Conservation (phyloP, 805 yeast species). For the Saccharomycopsis babjevae region DNA sequence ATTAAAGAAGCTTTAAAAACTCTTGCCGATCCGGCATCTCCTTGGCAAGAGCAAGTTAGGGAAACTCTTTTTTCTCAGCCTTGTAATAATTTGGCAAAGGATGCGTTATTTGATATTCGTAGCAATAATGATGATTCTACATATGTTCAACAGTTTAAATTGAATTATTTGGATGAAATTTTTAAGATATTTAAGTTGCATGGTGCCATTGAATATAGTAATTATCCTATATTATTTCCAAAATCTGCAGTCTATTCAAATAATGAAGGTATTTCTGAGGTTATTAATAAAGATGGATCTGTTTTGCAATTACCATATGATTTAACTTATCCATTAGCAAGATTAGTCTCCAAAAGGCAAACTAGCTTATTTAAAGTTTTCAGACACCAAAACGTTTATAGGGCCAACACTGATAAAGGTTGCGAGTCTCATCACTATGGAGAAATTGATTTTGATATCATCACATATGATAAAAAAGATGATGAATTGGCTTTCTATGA, state of each 20-base stretch:
- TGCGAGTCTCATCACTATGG: conserved; percentile 69
- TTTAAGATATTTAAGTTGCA: conserved; percentile 60
- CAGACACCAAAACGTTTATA: conserved; percentile 70
- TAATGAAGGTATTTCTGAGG: conserved; percentile 60
- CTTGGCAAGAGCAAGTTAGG: conserved; percentile 90
- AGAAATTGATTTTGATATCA: conserved; percentile 81
- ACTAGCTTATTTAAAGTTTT: conserved; percentile 9
- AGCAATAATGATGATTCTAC: conserved; percentile 19
- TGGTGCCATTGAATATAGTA: conserved; percentile 76
- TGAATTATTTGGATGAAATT: conserved; percentile 51
- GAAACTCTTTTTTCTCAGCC: conserved; percentile 80
- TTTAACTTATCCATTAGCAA: conserved; percentile 80
- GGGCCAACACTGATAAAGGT: conserved; percentile 45
- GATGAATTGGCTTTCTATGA: conserved; percentile 50
- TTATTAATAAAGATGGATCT: conserved; percentile 77
- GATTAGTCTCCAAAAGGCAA: conserved; percentile 52
- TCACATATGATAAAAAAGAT: conserved; percentile 34
- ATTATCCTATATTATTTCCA: conserved; percentile 65
- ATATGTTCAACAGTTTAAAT: conserved; percentile 33
- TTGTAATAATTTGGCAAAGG: conserved; percentile 64
- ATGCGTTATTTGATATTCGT: conserved; percentile 62
- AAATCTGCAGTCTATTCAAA: conserved; percentile 61
- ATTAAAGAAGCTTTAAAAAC: conserved; percentile 82
- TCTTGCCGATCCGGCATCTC: conserved; percentile 80
- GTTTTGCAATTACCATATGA: conserved; percentile 87